Conservation (phyloP, 768 basidiomycete genomes). For the Brasilioporus rufonigricans region DNA sequence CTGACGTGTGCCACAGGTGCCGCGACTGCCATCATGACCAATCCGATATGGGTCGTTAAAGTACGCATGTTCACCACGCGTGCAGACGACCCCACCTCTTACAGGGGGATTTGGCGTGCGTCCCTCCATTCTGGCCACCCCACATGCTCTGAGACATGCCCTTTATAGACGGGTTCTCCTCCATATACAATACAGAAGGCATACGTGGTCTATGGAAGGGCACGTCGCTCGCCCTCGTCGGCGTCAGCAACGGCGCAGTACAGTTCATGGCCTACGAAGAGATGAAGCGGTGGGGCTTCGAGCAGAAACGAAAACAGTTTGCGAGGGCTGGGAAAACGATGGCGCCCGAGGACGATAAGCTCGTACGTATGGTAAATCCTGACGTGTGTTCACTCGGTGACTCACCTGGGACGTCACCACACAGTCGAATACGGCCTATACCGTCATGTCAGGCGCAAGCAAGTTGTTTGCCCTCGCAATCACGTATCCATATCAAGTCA, state of each 20-base stretch:
- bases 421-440: constrained; percentile 90
- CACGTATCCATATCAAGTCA: constrained; percentile 98
- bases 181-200: constrained; percentile 74
- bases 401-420: neutral
- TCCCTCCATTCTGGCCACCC: neutral
- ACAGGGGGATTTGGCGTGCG: constrained; percentile 75
- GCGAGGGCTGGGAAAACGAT: constrained; percentile 61
- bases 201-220: constrained; percentile 81
- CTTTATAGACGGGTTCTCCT: constrained; percentile 62
- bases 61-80: constrained; percentile 93
- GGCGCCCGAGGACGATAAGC: constrained; percentile 75
- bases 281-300: constrained; percentile 89
- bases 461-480: constrained; percentile 79
- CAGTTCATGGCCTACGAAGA: constrained; percentile 98
- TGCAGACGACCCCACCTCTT: constrained; percentile 63
- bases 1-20: constrained; percentile 58
- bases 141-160: neutral
- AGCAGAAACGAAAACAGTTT: constrained; percentile 65
- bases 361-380: constrained; percentile 58
- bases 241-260: constrained; percentile 91
- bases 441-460: constrained; percentile 86
- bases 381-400: neutral
- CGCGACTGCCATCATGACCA: constrained; percentile 89
- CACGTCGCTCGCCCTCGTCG: constrained; percentile 82
- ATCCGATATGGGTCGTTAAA: constrained; percentile 97